phyloP scores from a whole-genome alignment of 305 asterid genomes.

The Ajuga reptans region DNA sequence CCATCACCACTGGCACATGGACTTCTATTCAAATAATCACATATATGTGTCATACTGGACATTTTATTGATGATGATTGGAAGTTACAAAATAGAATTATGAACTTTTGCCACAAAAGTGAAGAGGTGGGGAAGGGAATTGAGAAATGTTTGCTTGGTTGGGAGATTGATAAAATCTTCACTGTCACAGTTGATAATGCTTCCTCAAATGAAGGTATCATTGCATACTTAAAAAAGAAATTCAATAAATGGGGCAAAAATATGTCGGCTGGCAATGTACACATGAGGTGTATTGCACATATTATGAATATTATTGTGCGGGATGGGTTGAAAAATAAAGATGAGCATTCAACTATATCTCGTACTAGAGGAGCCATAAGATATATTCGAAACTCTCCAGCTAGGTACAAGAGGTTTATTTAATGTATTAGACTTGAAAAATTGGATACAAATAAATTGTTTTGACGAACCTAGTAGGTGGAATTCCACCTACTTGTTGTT shows the following conservation, averaged over 20 bases:
- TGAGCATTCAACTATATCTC: background rate
- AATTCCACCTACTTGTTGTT: background rate
- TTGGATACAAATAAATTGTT: background rate
- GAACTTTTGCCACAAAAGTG: too few relatives aligned
- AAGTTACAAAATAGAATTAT: too few relatives aligned
- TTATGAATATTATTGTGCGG: background rate
- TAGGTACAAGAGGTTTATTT: background rate
- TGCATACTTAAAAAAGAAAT: background rate
- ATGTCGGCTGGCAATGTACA: background rate
- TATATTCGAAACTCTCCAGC: background rate
- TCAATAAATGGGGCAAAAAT: background rate
- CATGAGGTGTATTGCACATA: background rate
- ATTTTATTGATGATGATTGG: too few relatives aligned
- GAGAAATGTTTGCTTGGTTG: background rate
- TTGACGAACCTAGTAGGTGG: background rate
- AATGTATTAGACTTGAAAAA: background rate
- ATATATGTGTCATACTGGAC: too few relatives aligned
- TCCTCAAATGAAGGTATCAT: background rate
- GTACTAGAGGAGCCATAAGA: background rate
- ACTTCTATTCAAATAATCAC: too few relatives aligned
- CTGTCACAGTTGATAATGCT: background rate
- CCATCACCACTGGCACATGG: too few relatives aligned
- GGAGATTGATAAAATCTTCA: background rate
- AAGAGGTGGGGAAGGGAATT: too few relatives aligned
- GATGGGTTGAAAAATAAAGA: too few relatives aligned